phyloP scores from a whole-genome alignment of 176 grass and related monocot species.

The Paspalum notatum region DNA sequence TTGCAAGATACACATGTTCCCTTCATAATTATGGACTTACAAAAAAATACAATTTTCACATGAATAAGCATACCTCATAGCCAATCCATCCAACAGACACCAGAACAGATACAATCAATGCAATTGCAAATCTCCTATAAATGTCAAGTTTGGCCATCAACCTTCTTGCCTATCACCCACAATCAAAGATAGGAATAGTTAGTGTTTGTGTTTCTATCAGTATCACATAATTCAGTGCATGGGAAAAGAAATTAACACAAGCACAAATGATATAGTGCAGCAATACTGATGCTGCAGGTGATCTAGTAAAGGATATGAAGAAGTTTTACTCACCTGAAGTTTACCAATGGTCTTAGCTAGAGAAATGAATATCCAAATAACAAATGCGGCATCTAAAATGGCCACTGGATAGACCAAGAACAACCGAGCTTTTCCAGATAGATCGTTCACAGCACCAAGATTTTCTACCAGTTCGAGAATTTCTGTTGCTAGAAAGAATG shows the following conservation, averaged over 20 bases:
- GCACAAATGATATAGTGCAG: neutral
- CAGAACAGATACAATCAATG: conserved; percentile 76
- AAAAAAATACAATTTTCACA: neutral
- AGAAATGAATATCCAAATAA: conserved; percentile 98
- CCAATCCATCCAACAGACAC: conserved; percentile 89
- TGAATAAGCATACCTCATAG: conserved; percentile 79
- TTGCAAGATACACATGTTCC: conserved; percentile 1
- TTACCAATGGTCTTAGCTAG: conserved; percentile 87
- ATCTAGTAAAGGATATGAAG: conserved; percentile 2
- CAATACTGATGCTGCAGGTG: conserved; percentile 8
- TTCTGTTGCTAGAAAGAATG: conserved; percentile 96
- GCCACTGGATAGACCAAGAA: conserved; percentile 97
- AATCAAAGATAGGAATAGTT: conserved; percentile 10
- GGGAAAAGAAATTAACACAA: neutral
- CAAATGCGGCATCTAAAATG: conserved; percentile 91
- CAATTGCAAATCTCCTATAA: conserved; percentile 95
- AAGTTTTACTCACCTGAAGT: conserved; percentile 70
- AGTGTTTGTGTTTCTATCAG: conserved; percentile 4
- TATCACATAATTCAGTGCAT: neutral
- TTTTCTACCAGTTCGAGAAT: conserved; percentile 98
- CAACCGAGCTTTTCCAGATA: conserved; percentile 93
- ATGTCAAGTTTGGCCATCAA: conserved; percentile 91
- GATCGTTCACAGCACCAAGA: conserved; percentile 93
- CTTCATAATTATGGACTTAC: conserved; percentile 25
- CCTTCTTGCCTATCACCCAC: conserved; percentile 71